These are phyloP conservation scores for Paracorniculantispora psalliotae DNA, from an alignment of 2,329 filamentous ascomycete species.

Conservation along the genomic window DNA sequence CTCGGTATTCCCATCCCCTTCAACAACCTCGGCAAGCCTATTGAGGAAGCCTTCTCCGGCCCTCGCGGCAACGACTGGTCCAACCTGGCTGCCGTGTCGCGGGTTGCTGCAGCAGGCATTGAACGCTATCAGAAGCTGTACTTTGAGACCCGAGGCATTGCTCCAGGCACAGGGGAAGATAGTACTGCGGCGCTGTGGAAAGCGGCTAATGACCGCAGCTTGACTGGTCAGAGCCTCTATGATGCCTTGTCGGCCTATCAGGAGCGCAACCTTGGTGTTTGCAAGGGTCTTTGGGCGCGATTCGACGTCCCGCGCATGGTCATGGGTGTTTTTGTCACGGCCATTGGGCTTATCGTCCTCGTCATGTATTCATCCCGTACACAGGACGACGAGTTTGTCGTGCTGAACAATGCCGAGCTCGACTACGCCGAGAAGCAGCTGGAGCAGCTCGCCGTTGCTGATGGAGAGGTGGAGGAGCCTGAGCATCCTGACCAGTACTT, in stretches of 20 bases:
- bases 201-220: constrained; percentile 42
- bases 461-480: constrained; percentile 34
- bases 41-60: constrained; percentile 87
- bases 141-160: constrained; percentile 63
- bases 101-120: constrained; percentile 77
- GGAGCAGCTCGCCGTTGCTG: constrained; percentile 36
- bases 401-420: constrained; percentile 52
- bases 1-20: constrained; percentile 91
- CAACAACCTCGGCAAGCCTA: constrained; percentile 89
- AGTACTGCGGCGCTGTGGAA: constrained; percentile 39
- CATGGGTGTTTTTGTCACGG: constrained; percentile 68
- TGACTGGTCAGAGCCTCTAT: constrained; percentile 38
- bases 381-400: constrained; percentile 49
- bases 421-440: constrained; percentile 55
- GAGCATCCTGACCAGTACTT: constrained; percentile 34
- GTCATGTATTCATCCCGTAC: constrained; percentile 65
- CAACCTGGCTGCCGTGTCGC: constrained; percentile 72
- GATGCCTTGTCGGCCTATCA: constrained; percentile 69
- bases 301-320: constrained; percentile 88
- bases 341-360: constrained; percentile 62
- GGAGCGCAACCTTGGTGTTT: constrained; percentile 69
- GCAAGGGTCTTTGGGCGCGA: constrained; percentile 81
- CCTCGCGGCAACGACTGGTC: constrained; percentile 63
- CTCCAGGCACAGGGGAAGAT: constrained; percentile 47
- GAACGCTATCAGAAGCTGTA: constrained; percentile 86